These are phyloP conservation scores for Cyberlindnera nakhonratchasimensis DNA, from an alignment of 805 yeast genomes.

Conservation along the genomic window DNA sequence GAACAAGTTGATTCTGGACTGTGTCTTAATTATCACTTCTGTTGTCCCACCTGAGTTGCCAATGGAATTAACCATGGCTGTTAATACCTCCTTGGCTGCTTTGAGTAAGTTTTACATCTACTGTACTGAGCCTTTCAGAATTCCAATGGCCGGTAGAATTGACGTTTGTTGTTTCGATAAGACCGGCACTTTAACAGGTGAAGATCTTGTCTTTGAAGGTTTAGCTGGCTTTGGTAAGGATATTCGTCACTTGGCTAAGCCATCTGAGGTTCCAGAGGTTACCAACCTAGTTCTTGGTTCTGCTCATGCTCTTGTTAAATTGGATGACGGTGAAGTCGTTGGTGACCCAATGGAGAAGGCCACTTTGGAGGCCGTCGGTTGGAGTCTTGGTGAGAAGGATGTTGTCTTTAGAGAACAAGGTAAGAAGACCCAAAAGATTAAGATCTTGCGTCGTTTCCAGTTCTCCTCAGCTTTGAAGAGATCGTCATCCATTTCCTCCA, in stretches of 20 bases:
- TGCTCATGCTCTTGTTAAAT: constrained; percentile 90
- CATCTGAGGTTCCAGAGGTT: constrained; percentile 62
- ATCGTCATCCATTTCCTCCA: constrained; percentile 79
- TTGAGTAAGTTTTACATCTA: constrained; percentile 83
- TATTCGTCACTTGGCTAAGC: constrained; percentile 50
- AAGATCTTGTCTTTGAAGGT: constrained; percentile 94
- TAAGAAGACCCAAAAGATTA: constrained; percentile 45
- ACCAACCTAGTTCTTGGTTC: constrained; percentile 81
- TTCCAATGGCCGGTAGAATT: constrained; percentile 95
- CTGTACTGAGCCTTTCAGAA: constrained; percentile 98
- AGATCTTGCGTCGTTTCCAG: constrained; percentile 90
- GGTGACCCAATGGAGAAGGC: constrained; percentile 99
- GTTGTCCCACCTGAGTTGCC: constrained; percentile 99
- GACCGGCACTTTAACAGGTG: constrained; percentile 97
- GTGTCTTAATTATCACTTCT: constrained; percentile 92
- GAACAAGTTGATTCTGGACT: constrained; percentile 88
- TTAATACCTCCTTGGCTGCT: constrained; percentile 85
- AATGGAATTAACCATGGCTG: constrained; percentile 99
- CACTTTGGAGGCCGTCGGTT: constrained; percentile 80
- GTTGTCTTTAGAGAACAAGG: constrained; percentile 46
- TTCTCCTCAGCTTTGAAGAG: constrained; percentile 94
- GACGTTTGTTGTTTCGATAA: constrained; percentile 99
- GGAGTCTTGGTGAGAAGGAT: constrained; percentile 81
- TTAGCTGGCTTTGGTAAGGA: constrained; percentile 72
- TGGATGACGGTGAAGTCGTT: constrained; percentile 95